phyloP scores from a whole-genome alignment of 2,329 filamentous ascomycete genomes.

The Ophiosphaerella narmari region DNA sequence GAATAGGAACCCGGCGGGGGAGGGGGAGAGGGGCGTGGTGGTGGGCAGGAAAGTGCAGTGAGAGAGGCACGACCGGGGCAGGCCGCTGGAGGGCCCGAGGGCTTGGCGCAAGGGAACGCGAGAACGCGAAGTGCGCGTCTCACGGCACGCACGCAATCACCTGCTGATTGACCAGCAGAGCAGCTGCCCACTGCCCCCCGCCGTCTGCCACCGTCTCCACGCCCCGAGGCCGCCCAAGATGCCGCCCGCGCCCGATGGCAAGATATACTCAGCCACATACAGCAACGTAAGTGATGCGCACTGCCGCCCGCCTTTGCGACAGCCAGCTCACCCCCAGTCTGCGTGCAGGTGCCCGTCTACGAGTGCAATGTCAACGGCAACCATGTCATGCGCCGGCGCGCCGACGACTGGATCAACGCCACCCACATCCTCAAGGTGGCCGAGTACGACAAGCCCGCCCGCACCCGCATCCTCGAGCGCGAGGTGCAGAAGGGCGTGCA shows the following conservation, averaged over 20 bases:
- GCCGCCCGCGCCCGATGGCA: slow-evolving; percentile 47
- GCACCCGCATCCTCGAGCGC: slow-evolving; percentile 91
- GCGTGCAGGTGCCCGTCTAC: slow-evolving; percentile 81
- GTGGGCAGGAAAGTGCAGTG: slow-evolving; percentile 16
- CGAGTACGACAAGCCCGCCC: slow-evolving; percentile 93
- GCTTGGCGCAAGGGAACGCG: slow-evolving; percentile 23
- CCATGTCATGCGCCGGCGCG: slow-evolving; percentile 93
- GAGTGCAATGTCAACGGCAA: slow-evolving; percentile 86
- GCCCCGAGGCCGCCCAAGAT: slow-evolving; percentile 30
- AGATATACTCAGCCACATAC: slow-evolving; percentile 68
- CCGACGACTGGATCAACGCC: slow-evolving; percentile 99
- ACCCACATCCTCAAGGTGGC: slow-evolving; percentile 98
- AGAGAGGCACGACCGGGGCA: slow-evolving; percentile 11
- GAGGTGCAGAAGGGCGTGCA: slow-evolving; percentile 96
- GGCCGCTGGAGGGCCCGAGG: slow-evolving; percentile 15
- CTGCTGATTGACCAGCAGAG: neutral
- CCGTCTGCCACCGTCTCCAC: slow-evolving; percentile 1
- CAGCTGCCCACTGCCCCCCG: neutral
- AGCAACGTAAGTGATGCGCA: slow-evolving; percentile 52
- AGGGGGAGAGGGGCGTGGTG: slow-evolving; percentile 3
- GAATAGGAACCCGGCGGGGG: slow-evolving; percentile 13
- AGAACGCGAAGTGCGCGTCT: slow-evolving; percentile 23
- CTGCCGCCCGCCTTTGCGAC: slow-evolving; percentile 7
- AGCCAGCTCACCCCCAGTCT: slow-evolving; percentile 22
- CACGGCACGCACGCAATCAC: slow-evolving; percentile 20